Conservation (phyloP, 257 asterid species). For the Solanum piurae region DNA sequence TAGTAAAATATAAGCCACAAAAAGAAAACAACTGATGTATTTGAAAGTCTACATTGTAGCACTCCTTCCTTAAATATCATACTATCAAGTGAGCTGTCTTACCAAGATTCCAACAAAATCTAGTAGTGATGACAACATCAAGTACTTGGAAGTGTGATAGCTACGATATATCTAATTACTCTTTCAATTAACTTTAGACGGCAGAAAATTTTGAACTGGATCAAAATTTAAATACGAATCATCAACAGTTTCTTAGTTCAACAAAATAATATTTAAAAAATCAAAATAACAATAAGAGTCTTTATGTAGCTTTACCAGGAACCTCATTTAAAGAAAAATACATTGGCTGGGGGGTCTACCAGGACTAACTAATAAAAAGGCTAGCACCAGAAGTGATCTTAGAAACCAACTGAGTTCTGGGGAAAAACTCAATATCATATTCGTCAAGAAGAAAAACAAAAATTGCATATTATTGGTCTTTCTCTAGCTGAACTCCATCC, state of each 20-base stretch:
- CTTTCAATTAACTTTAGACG: background rate
- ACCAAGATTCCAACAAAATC: background rate
- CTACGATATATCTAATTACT: background rate
- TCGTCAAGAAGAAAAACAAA: background rate
- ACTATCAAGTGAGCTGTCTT: background rate
- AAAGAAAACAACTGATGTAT: background rate
- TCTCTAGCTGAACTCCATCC: background rate
- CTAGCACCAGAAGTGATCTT: background rate
- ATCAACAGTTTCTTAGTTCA: background rate
- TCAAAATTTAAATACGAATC: background rate
- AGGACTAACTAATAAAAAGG: background rate
- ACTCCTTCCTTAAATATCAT: background rate
- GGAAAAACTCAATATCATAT: background rate
- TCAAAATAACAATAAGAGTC: background rate
- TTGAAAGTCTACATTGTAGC: background rate
- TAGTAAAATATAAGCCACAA: background rate
- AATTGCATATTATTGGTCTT: background rate
- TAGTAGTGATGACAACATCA: background rate
- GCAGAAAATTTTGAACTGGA: background rate
- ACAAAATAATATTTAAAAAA: background rate
- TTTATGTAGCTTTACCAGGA: background rate
- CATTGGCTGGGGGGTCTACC: background rate
- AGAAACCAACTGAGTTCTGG: background rate
- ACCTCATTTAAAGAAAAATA: slow-evolving; percentile 2
- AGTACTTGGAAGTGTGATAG: background rate